Evolutionary conservation across 2,329 filamentous ascomycete species (phyloP), one percentile per base, ranked within the genome.

Genomic region (Ustulina deusta): DNA sequence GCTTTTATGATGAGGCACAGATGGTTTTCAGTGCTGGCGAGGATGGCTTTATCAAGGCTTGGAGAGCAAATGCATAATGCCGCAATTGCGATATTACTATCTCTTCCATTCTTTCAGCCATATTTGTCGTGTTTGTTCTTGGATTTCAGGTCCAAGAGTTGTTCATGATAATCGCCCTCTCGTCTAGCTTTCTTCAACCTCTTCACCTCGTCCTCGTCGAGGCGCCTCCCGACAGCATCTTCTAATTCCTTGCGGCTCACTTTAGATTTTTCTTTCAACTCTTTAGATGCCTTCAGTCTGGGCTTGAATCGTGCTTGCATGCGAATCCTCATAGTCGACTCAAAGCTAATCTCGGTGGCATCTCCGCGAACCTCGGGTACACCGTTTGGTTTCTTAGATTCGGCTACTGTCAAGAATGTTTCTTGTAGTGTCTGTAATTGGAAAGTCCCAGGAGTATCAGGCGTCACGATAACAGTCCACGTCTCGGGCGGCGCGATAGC

Each of bases 221-320:
- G 79, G 65, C 84, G 85, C 68, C 94, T 83, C 0, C 94, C 94
- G 0, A 91, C 93, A 2, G 91, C 90, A 52, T 89, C 90, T 81
- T 97, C 94, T 54, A 97, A 82, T 81, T 97, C 93, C 75, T 91
- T 91, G 69, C 92, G 86, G 75, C 90, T 95, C 65, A 99, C 93
- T 83, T 95, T 97, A 74, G 95, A 90, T 73, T 87, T 86, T 0
- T 92, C 91, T 82, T 92, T 96, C 71, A 93, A 92, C 77, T 94
- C 93, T 81, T 94, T 97, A 0, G 86, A 88, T 10, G 91, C 91
- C 80, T 91, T 92, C 52, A 96, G 80, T 70, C 87, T 87, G 9
- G 95, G 94, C 84, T 97, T 97, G 83, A 97, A 98, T 58, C 93
- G 86, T 25, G 95, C 93, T 82, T 98, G 95, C 94, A 98, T 97